Percentiles rank a stretch among this genome's conserved stretches.
phyloP scores from a whole-genome alignment of 345 rosid genomes.

The Acer campestre region DNA sequence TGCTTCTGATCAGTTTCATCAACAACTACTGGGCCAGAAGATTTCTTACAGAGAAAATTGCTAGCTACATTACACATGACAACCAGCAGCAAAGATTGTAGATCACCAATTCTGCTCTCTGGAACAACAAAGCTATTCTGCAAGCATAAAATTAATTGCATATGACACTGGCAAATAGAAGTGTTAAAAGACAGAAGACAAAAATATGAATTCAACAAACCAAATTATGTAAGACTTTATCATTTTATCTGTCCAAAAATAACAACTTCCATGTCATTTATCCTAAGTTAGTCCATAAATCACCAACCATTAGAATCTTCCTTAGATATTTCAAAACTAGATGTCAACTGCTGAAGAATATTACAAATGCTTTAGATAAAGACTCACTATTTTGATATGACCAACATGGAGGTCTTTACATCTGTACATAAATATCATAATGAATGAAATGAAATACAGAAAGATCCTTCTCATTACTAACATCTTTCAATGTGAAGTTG shows the following conservation, averaged over 20 bases:
- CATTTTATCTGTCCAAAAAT: not conserved
- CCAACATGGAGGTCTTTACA: not conserved
- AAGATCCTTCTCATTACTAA: not conserved
- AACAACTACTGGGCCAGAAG: conserved; percentile 42
- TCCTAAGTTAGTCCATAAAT: not conserved
- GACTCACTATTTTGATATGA: not conserved
- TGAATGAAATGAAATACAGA: not conserved
- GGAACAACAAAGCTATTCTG: conserved; percentile 53
- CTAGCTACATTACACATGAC: conserved; percentile 77
- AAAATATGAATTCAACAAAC: conserved; percentile 11
- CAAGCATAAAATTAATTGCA: conserved; percentile 35
- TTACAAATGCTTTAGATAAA: not conserved
- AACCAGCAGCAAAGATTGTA: conserved; percentile 76
- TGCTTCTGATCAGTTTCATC: conserved; percentile 70
- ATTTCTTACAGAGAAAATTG: conserved; percentile 59
- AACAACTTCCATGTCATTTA: not conserved
- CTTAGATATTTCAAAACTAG: not conserved
- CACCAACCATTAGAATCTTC: not conserved
- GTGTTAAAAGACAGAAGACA: not conserved
- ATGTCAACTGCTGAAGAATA: conserved; percentile 7
- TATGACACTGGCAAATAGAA: conserved; percentile 16
- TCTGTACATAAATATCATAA: not conserved
- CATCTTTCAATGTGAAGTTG: not conserved
- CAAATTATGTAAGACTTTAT: not conserved
- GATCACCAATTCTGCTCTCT: conserved; percentile 48